Evolutionary conservation across 192 early-diverging fungal genomes (phyloP), one percentile per base, ranked within the genome.

Genomic region (Coemansia sp.): DNA sequence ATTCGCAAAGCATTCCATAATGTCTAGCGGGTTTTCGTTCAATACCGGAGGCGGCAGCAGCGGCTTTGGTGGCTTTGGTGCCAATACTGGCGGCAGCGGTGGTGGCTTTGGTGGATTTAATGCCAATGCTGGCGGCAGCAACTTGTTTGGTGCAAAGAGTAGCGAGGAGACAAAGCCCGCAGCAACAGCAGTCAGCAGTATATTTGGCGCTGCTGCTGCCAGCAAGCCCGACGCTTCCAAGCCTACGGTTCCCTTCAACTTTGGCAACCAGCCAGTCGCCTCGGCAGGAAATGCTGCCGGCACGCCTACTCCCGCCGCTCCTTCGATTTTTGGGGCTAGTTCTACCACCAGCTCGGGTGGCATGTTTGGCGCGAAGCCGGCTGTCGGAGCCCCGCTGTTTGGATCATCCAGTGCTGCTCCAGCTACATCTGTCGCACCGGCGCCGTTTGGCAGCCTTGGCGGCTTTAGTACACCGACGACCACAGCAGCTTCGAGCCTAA

Each of bases 151-250:
- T 2, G 19, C 69, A 24, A 47, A 42, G 41, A 63, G 51, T 54
- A 25, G 51, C 51, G 51, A 54, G 14, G 51, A 54, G 15, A 25
- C 51, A 54, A 54, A 54, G 51, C 51, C 45, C 3, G 45, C 51
- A 14, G 51, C 51, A n/a, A 40, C 60, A 24, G 6, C 60, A 29
- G 4, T 32, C 11, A 1, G n/a, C n/a, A n/a, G n/a, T n/a, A n/a
- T 39, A 25, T 29, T 51, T 51, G 49, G 49, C 10, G 12, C 22
- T 25, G 27, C 49, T 53, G 47, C 45, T 29, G 69, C 62, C 19
- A 59, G 54, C 62, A 70, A 70, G 40, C 51, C 68, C 8, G 68
- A 70, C 14, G 19, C 68, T 7, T 11, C 51, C 11, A 70, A 70
- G 68, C 41, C 68, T 6, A 11, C 38, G 24, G 20, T 42, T 61